Evolutionary conservation across 257 asterid genomes (phyloP).

Genomic region (Plantago major): DNA sequence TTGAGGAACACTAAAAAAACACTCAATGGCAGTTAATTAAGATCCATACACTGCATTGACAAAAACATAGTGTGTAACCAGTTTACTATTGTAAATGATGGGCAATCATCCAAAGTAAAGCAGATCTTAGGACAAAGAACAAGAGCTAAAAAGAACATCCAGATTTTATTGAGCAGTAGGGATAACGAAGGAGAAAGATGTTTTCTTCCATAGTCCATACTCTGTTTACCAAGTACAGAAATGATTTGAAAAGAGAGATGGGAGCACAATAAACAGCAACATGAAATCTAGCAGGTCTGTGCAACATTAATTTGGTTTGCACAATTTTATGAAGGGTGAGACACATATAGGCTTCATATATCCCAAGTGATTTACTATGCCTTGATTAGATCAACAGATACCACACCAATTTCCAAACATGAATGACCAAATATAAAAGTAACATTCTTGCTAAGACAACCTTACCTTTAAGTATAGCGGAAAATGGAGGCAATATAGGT

Average conservation of each 20-base stretch:
- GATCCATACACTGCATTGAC: too few species aligned
- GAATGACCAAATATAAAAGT: too few species aligned
- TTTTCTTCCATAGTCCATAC: not conserved
- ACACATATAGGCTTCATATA: not conserved
- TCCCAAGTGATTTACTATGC: not conserved
- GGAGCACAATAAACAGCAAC: not conserved
- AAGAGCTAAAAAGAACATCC: too few species aligned
- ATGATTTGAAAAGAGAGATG: not conserved
- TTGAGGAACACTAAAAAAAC: slow-evolving; percentile 6
- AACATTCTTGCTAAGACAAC: too few species aligned
- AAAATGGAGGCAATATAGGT: slow-evolving; percentile 84
- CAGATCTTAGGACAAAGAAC: too few species aligned
- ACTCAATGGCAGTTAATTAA: not conserved
- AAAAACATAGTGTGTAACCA: too few species aligned
- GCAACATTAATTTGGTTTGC: not conserved
- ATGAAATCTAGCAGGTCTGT: slow-evolving; percentile 2
- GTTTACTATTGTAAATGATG: too few species aligned
- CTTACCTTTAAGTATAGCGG: slow-evolving; percentile 66
- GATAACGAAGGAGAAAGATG: not conserved
- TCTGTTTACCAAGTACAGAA: not conserved
- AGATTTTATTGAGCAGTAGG: too few species aligned
- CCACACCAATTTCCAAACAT: too few species aligned
- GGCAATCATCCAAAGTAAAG: too few species aligned
- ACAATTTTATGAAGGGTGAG: not conserved
- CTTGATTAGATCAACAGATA: too few species aligned